Evolutionary conservation across 2,329 filamentous ascomycete species (phyloP), one percentile per base, ranked within the genome.

Genomic region (Botrytis elliptica): DNA sequence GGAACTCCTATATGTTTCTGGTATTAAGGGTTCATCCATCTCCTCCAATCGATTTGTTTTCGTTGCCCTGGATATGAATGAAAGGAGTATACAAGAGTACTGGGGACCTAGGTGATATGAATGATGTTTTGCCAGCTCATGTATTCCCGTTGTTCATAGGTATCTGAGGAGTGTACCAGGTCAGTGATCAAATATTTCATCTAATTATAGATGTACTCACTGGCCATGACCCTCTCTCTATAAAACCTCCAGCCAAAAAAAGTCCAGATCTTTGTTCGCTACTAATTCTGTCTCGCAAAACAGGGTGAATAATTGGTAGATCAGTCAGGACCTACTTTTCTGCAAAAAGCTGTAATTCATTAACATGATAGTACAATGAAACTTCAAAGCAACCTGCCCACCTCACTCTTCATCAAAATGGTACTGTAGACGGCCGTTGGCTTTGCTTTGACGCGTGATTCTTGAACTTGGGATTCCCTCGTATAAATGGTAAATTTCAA

Each of bases 141-240:
- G 33, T 55, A 67, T 67, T 49, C 22, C 38, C 14, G 22, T n/a
- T 29, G 18, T 67, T 67, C 46, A 55, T 67, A 67, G 65, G 65
- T 20, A 38, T 55, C 65, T 55, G 52, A 25, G 33, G 52, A 57
- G 52, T 18, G 4, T 57, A 16, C 52, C n/a, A 57, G 52, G 52
- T 18, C n/a, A 57, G n/a, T 29, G 36, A 42, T 55, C 46, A 55
- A 55, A 44, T 25, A 60, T 44, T 44, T 42, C 55, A 25, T 67
- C 46, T 72, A 72, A 67, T 67, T 67, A 66, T 72, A 72, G 70
- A 66, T 33, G 2, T 18, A 29, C 52, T 55, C 46, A 71, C 52
- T 33, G 25, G n/a, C 49, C 38, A 36, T 42, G 59, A 52, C 59
- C 59, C 59, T 38, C 42, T 46, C 42, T 22, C 59, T 38, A 25